Evolutionary conservation across 768 basidiomycete genomes (phyloP).

Genomic region (Lentinula sp.): DNA sequence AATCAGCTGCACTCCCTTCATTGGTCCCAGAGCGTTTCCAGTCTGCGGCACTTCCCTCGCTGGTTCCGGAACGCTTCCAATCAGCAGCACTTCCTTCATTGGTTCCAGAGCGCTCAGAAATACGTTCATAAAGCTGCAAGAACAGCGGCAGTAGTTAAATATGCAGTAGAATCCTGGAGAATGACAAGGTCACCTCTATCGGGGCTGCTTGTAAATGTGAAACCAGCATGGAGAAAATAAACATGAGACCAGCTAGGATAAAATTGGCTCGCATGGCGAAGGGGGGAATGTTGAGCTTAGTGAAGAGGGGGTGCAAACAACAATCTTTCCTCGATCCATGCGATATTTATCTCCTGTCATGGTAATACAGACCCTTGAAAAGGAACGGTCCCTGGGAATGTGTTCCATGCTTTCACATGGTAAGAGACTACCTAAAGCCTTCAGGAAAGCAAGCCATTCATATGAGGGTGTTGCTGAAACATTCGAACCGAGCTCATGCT

Average conservation of each 20-base stretch:
- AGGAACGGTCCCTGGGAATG: background rate
- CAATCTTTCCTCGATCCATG: background rate
- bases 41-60: background rate
- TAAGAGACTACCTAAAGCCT: background rate
- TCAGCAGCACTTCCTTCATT: background rate
- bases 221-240: background rate
- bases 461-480: too few relatives aligned
- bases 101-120: background rate
- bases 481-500: too few relatives aligned
- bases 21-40: background rate
- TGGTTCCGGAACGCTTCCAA: background rate
- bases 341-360: background rate
- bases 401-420: background rate
- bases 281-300: background rate
- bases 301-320: background rate
- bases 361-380: background rate
- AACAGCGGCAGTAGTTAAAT: background rate
- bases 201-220: background rate
- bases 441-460: background rate
- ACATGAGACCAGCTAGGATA: background rate
- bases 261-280: background rate
- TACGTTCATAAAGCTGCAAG: background rate
- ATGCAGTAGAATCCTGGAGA: background rate
- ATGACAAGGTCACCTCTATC: background rate
- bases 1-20: constrained; percentile 1